Evolutionary conservation across 108 stramenopile genomes (phyloP).

Genomic region (Poteriospumella lacustris): DNA sequence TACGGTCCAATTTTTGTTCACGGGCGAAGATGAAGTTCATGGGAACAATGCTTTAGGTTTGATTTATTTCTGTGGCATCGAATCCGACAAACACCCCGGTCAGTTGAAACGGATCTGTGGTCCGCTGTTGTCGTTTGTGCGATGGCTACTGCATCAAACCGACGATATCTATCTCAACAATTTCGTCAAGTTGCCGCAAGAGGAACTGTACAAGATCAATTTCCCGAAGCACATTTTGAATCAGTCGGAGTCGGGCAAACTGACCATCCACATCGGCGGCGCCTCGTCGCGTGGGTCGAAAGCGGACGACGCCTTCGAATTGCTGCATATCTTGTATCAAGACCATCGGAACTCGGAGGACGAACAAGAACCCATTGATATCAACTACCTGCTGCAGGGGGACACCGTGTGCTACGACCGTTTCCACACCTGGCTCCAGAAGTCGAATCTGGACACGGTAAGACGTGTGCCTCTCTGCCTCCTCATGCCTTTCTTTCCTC

Average conservation of each 20-base stretch:
- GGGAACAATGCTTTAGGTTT: not conserved
- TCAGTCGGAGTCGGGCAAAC: not conserved
- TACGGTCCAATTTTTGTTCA: not conserved
- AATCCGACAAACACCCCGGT: conserved; percentile 9
- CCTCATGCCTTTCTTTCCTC: not conserved
- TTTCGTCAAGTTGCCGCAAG: not conserved
- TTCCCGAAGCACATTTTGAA: conserved; percentile 17
- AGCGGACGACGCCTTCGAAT: conserved; percentile 20
- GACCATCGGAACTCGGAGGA: conserved; percentile 21
- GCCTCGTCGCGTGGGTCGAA: not conserved
- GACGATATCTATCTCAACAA: conserved; percentile 6
- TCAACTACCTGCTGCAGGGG: not conserved
- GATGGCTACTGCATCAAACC: not conserved
- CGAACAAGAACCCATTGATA: not conserved
- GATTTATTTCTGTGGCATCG: not conserved
- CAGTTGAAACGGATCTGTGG: conserved; percentile 28
- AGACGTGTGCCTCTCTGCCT: too few relatives aligned
- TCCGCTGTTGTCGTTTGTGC: not conserved
- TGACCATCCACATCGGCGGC: not conserved
- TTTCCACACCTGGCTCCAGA: conserved; percentile 12
- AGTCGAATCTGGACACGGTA: not conserved
- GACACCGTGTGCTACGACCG: not conserved
- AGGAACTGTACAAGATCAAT: conserved; percentile 8
- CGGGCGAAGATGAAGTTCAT: not conserved
- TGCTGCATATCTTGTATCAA: not conserved